Evolutionary conservation across 164 flowering plant species (phyloP), one percentile per base, ranked within the genome.

Genomic region (Aristolochia fimbriata): DNA sequence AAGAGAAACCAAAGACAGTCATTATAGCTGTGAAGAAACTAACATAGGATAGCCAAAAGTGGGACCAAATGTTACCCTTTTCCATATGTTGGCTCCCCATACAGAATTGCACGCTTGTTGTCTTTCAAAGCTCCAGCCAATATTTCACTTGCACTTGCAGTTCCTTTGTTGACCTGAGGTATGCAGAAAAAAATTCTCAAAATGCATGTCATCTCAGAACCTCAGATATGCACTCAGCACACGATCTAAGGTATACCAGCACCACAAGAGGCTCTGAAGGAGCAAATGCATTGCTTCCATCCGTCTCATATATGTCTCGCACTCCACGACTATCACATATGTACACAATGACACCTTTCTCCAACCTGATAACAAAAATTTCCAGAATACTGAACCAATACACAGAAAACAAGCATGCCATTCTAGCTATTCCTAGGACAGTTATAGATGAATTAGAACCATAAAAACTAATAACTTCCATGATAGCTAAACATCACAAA

Each of bases 61-160:
- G 51, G 58, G 55, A 15, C 69, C 23, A 20, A 60, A 1, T 4
- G 5, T 61, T 79, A 94, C 99, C 99, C 99, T 81, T 94, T 94
- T 22, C 99, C 99, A 80, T 53, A 94, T 55, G 99, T 94, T 22
- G 89, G 91, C 68, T 94, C 97, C 69, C 99, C 98, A 65, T 71
- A 84, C 33, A 94, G 65, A 15, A 85, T 76, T 43, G 99, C 99
- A 21, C 99, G 95, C 69, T 85, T 94, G 64, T 94, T 94, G 73
- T 94, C 99, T 71, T 94, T 94, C 74, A 94, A 67, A 51, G 99
- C 96, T 59, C 96, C 97, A 15, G 99, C 99, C 66, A 94, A 67
- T 74, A 90, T 94, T 77, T 94, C 99, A 70, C 99, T 90, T 4
- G 99, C 96, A 81, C 99, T 94, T 47, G 99, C 99, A 65, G 97